These are phyloP conservation scores for Tylopilus vinaceipallidus DNA, from an alignment of 768 basidiomycete species.

Conservation along the genomic window DNA sequence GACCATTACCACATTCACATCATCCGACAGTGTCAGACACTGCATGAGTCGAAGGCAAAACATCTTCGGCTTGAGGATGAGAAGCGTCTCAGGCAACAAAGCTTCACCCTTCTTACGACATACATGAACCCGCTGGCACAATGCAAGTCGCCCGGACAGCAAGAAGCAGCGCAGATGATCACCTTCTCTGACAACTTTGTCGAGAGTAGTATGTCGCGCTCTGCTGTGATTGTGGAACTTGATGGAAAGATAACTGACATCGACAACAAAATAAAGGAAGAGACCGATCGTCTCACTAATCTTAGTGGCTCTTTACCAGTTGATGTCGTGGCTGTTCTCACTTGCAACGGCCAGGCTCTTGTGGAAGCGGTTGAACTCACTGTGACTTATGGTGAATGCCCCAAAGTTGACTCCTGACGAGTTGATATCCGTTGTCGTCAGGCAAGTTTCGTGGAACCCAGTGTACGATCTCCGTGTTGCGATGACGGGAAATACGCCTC, in stretches of 20 bases:
- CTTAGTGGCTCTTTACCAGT: conserved; percentile 10
- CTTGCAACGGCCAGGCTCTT: background rate
- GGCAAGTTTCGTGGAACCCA: conserved; percentile 18
- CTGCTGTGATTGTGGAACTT: conserved; percentile 16
- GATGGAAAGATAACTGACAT: conserved; percentile 15
- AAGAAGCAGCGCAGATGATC: conserved; percentile 17
- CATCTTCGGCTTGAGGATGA: conserved; percentile 17
- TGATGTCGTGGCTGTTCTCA: conserved; percentile 9
- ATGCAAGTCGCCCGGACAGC: conserved; percentile 9
- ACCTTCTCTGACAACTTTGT: conserved; percentile 24
- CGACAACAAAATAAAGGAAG: too few relatives aligned
- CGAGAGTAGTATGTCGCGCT: conserved; percentile 17
- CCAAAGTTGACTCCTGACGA: background rate
- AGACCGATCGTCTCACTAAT: conserved; percentile 8
- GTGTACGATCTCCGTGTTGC: conserved; percentile 18
- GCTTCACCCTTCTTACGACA: conserved; percentile 23
- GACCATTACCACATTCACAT: conserved; percentile 9
- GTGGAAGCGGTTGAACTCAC: conserved; percentile 16
- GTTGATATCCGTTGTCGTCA: conserved; percentile 9
- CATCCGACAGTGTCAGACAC: background rate
- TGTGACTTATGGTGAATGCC: conserved; percentile 17
- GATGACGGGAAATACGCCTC: conserved; percentile 6
- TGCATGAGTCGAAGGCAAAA: conserved; percentile 9
- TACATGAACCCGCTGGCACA: conserved; percentile 28
- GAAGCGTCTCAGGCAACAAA: conserved; percentile 17